These are phyloP conservation scores for Fusarium nurragi DNA, from an alignment of 2,329 filamentous ascomycete species.

Conservation along the genomic window DNA sequence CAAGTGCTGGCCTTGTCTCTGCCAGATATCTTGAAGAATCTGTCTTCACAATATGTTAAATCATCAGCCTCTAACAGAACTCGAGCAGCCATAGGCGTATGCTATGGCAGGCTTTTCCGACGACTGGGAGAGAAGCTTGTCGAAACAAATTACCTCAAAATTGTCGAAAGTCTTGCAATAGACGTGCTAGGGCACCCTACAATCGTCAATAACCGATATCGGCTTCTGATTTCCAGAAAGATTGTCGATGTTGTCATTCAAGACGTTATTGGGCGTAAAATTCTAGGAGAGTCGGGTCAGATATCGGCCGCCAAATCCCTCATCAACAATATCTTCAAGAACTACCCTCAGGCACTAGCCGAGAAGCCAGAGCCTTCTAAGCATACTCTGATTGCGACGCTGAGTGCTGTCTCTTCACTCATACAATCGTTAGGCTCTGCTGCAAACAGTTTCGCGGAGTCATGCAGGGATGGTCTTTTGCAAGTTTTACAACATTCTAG, in stretches of 20 bases:
- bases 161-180: constrained; percentile 81
- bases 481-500: constrained; percentile 94
- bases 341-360: constrained; percentile 89
- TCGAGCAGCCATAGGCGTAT: constrained; percentile 84
- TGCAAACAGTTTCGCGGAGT: constrained; percentile 79
- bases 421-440: constrained; percentile 85
- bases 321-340: constrained; percentile 89
- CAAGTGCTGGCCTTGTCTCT: constrained; percentile 79
- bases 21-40: constrained; percentile 77
- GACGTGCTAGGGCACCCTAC: constrained; percentile 81
- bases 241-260: constrained; percentile 87
- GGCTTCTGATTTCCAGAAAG: constrained; percentile 83
- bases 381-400: constrained; percentile 79
- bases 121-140: constrained; percentile 84
- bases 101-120: constrained; percentile 83
- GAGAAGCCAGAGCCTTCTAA: constrained; percentile 91
- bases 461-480: constrained; percentile 84
- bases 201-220: constrained; percentile 86
- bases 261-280: constrained; percentile 80
- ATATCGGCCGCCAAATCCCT: constrained; percentile 81
- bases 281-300: constrained; percentile 90
- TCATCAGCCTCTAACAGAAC: constrained; percentile 81
- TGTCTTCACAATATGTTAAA: constrained; percentile 84
- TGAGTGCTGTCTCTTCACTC: constrained; percentile 82
- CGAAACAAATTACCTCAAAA: constrained; percentile 81